A percentile compares a stretch with the other conserved stretches of the same genome.
These are phyloP conservation scores for Pecoramyces ruminantium DNA, from an alignment of 192 early-diverging fungal species.

Conservation along the genomic window DNA sequence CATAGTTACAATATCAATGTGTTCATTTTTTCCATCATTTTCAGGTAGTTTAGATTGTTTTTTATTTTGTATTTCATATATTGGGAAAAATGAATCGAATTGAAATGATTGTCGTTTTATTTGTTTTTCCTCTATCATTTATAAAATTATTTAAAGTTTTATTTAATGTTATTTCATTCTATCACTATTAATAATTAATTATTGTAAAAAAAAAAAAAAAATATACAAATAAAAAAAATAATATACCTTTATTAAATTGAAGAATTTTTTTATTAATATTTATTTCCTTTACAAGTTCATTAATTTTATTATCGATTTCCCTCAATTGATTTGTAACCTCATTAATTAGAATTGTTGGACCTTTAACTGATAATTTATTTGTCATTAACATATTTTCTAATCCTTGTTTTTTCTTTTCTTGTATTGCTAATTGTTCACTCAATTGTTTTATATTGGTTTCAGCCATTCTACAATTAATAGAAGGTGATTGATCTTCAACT, in stretches of 20 bases:
- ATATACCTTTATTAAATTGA: background rate
- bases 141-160: no score
- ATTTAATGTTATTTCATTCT: no score
- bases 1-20: background rate
- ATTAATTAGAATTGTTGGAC: background rate
- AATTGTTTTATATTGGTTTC: background rate
- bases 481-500: background rate
- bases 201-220: no score
- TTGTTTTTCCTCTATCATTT: background rate
- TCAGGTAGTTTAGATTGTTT: background rate
- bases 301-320: background rate
- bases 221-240: no score
- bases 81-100: background rate
- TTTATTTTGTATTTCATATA: background rate
- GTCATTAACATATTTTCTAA: background rate
- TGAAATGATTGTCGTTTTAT: background rate
- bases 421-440: background rate
- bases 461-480: background rate
- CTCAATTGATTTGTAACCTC: background rate
- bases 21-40: background rate
- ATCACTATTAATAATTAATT: no score
- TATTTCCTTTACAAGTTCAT: background rate
- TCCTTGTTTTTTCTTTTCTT: background rate
- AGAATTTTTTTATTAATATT: background rate
- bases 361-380: background rate